Conservation (phyloP, 2,329 filamentous ascomycete species). For the Gliomastix tumulicola region DNA sequence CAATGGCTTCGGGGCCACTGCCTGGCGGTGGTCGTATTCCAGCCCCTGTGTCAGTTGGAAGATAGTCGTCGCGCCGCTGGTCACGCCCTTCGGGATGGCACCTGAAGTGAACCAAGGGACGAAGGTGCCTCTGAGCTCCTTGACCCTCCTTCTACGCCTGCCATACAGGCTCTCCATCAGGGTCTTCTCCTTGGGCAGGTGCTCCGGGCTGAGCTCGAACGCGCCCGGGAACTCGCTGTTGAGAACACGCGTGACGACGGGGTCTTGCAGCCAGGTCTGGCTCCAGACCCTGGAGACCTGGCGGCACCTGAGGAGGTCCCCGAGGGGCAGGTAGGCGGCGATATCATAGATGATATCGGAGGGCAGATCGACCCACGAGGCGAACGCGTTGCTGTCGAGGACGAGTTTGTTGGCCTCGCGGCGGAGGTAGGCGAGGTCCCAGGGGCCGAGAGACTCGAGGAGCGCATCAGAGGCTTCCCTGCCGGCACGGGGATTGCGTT, state of each 20-base stretch:
- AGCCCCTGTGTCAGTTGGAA: no score
- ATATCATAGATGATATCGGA: slow-evolving; percentile 4
- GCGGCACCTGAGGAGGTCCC: slow-evolving; percentile 2
- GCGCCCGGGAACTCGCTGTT: slow-evolving; percentile 2
- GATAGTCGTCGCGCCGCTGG: no score
- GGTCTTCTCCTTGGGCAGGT: no score
- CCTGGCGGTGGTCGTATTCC: no score
- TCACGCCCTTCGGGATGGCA: no score
- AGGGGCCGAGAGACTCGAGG: slow-evolving; percentile 3
- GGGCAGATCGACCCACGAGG: slow-evolving; percentile 4
- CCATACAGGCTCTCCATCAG: no score
- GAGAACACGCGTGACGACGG: background rate
- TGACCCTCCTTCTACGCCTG: background rate
- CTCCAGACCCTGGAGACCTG: slow-evolving; percentile 6
- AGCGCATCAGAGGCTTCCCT: slow-evolving; percentile 4
- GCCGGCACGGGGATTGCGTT: background rate
- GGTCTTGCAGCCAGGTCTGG: background rate
- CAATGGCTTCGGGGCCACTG: background rate
- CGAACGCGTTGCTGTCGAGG: background rate
- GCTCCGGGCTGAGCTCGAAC: background rate
- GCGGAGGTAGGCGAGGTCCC: slow-evolving; percentile 5
- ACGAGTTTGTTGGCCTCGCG: background rate
- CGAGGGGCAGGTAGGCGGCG: background rate
- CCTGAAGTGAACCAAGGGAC: background rate
- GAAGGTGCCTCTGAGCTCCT: background rate